Evolutionary conservation across 2,329 filamentous ascomycete species (phyloP).

Genomic region (Cytospora chrysosperma): DNA sequence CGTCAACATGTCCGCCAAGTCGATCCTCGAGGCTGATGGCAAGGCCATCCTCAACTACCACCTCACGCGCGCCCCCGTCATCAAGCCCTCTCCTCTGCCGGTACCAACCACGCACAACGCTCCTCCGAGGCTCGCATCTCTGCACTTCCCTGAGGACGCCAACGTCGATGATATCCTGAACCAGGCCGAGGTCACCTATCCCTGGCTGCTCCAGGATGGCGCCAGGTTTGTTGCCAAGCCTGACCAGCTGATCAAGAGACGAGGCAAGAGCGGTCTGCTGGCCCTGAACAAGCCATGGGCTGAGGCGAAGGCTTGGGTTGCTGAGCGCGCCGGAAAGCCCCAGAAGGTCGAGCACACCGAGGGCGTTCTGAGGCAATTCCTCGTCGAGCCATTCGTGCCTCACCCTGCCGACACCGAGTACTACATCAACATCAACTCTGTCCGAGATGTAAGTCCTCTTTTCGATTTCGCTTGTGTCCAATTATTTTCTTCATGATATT

Average conservation of each 20-base stretch:
- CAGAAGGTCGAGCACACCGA: constrained; percentile 91
- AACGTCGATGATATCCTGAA: constrained; percentile 81
- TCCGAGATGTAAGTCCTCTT: constrained; percentile 80
- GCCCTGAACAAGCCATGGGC: constrained; percentile 97
- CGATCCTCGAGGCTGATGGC: constrained; percentile 98
- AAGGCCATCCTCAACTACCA: constrained; percentile 99
- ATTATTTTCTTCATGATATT: not conserved
- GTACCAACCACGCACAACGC: constrained; percentile 84
- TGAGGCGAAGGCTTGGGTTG: constrained; percentile 92
- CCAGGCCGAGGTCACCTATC: constrained; percentile 94
- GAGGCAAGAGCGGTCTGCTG: constrained; percentile 97
- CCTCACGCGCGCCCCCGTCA: constrained; percentile 93
- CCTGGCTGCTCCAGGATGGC: constrained; percentile 81
- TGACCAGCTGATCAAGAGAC: constrained; percentile 99
- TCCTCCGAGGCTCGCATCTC: constrained; percentile 82
- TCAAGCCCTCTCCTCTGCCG: constrained; percentile 96
- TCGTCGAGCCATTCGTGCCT: constrained; percentile 97
- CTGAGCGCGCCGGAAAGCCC: constrained; percentile 84
- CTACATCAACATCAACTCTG: constrained; percentile 99
- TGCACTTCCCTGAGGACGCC: constrained; percentile 89
- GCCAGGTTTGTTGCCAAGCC: constrained; percentile 96
- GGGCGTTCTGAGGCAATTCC: constrained; percentile 88
- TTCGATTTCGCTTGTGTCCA: constrained; percentile 27
- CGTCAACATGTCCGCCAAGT: constrained; percentile 83
- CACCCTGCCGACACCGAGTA: constrained; percentile 96